Conservation (phyloP, 345 rosid genomes). For the Eutrema japonicum region DNA sequence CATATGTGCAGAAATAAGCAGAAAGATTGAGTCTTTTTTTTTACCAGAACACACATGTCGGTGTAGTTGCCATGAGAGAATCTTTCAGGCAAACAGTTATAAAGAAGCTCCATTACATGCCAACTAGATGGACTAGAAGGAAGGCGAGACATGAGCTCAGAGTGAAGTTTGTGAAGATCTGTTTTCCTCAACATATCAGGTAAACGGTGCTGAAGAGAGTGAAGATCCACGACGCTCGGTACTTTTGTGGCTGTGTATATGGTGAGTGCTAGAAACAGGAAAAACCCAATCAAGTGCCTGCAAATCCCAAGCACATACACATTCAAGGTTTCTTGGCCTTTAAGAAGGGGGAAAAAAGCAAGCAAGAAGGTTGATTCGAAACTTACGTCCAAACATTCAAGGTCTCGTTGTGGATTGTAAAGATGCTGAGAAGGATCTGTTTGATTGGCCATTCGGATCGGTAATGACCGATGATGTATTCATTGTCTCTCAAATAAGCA, state of each 20-base stretch:
- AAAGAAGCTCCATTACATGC: conserved; percentile 79
- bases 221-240: conserved; percentile 82
- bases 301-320: conserved; percentile 31
- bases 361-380: background rate
- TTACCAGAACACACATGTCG: conserved; percentile 86
- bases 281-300: conserved; percentile 99
- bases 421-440: conserved; percentile 81
- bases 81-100: conserved; percentile 88
- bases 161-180: conserved; percentile 74
- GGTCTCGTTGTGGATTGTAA: conserved; percentile 88
- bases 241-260: conserved; percentile 83
- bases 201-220: conserved; percentile 66
- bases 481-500: conserved; percentile 83
- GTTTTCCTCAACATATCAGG: conserved; percentile 67
- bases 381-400: conserved; percentile 97
- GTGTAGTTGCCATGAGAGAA: conserved; percentile 75
- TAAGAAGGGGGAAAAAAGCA: background rate
- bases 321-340: conserved; percentile 6
- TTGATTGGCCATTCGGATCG: conserved; percentile 93
- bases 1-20: background rate
- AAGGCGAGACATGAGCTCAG: conserved; percentile 63
- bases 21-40: background rate
- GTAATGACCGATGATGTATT: conserved; percentile 82
- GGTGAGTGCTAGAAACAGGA: conserved; percentile 85
- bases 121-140: conserved; percentile 81